A percentile compares a stretch with the other conserved stretches of the same genome.
Evolutionary conservation across 2,329 filamentous ascomycete species (phyloP).

Genomic region (Colletotrichum sp.): DNA sequence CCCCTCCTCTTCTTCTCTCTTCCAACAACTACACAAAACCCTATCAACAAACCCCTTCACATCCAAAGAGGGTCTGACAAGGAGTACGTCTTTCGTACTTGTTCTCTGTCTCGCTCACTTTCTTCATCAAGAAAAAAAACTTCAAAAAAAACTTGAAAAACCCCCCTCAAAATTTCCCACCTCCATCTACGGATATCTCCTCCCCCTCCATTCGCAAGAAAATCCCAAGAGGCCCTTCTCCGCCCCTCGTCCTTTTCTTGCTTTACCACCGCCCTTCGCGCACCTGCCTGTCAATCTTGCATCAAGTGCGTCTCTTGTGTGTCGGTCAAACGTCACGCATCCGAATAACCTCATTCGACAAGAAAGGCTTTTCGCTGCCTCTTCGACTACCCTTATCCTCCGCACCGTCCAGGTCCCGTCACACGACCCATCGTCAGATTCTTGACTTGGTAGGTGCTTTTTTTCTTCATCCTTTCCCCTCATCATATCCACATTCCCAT

Average conservation of each 20-base stretch:
- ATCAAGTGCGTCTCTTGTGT: constrained; percentile 19
- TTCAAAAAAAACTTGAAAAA: constrained; percentile 67
- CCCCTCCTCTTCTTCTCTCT: constrained; percentile 39
- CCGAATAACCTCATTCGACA: constrained; percentile 2
- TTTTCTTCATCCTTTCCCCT: background rate
- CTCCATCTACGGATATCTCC: constrained; percentile 18
- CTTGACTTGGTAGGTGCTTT: constrained; percentile 18
- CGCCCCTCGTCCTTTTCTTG: constrained; percentile 17
- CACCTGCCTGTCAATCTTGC: constrained; percentile 21
- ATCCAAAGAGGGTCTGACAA: constrained; percentile 54
- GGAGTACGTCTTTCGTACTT: constrained; percentile 64
- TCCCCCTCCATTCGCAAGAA: constrained; percentile 20
- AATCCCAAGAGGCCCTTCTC: background rate
- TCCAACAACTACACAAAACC: constrained; percentile 52
- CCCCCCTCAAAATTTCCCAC: constrained; percentile 36
- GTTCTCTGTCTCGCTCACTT: constrained; percentile 64
- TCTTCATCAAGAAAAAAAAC: constrained; percentile 56
- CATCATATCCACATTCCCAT: background rate
- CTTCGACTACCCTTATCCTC: constrained; percentile 3
- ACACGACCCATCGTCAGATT: constrained; percentile 15
- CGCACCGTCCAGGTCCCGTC: constrained; percentile 1
- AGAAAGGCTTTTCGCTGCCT: constrained; percentile 9
- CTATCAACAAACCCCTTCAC: constrained; percentile 50
- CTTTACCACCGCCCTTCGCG: constrained; percentile 19
- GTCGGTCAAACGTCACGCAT: constrained; percentile 23